Conservation (phyloP, 2,329 filamentous ascomycete genomes). For the Clonostachys rhizophaga region DNA sequence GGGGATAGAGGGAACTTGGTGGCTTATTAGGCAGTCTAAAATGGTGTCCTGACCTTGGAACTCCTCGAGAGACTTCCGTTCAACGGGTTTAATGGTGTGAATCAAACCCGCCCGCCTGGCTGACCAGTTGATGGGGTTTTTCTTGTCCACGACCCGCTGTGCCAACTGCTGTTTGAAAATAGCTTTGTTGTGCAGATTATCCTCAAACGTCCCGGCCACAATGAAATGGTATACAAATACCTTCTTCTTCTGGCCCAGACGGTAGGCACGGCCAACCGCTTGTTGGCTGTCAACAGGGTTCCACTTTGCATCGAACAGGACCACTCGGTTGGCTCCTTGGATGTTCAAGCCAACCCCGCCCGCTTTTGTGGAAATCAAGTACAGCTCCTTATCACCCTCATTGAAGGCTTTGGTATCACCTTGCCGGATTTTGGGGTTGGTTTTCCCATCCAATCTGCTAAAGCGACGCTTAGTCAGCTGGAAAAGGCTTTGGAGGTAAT, state of each 20-base stretch:
- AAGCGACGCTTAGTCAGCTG: constrained; percentile 38
- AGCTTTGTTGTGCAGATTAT: constrained; percentile 65
- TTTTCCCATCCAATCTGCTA: constrained; percentile 64
- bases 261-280: constrained; percentile 80
- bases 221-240: constrained; percentile 85
- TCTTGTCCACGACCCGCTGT: constrained; percentile 77
- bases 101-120: constrained; percentile 52
- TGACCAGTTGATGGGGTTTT: constrained; percentile 66
- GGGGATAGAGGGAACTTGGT: constrained; percentile 10
- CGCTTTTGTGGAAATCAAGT: constrained; percentile 78
- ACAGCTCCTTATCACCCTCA: constrained; percentile 47
- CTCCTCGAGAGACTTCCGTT: constrained; percentile 43
- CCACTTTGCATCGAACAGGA: constrained; percentile 80
- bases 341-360: constrained; percentile 84
- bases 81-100: constrained; percentile 47
- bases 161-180: constrained; percentile 82
- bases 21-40: constrained; percentile 42
- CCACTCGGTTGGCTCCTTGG: constrained; percentile 75
- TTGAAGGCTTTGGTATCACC: constrained; percentile 67
- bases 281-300: constrained; percentile 82
- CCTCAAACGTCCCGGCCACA: constrained; percentile 75
- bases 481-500: constrained; percentile 62
- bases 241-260: constrained; percentile 74
- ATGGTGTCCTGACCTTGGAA: constrained; percentile 60
- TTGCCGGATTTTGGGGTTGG: constrained; percentile 53